These are phyloP conservation scores for Podospora tetraspora DNA, from an alignment of 495 filamentous ascomycete genomes.

Conservation along the genomic window DNA sequence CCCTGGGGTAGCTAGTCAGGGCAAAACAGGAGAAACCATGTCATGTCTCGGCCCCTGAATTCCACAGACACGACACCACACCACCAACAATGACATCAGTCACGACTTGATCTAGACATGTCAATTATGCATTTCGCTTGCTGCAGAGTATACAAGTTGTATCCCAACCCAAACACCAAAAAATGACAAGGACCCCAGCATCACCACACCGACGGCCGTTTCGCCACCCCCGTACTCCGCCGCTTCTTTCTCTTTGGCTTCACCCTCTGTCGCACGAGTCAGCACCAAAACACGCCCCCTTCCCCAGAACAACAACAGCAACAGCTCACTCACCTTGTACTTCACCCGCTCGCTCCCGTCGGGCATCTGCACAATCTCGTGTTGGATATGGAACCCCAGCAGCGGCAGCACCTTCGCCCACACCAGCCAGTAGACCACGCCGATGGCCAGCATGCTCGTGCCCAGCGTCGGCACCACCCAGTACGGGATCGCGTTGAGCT, in stretches of 20 bases:
- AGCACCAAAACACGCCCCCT: neutral
- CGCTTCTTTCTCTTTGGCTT: constrained; percentile 28
- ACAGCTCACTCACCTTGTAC: constrained; percentile 27
- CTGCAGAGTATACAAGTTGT: neutral
- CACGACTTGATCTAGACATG: neutral
- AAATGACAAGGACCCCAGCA: neutral
- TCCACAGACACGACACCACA: neutral
- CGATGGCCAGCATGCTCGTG: constrained; percentile 38
- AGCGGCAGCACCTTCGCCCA: constrained; percentile 42
- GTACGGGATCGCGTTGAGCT: constrained; percentile 33
- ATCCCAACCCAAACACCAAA: neutral
- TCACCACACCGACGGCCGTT: constrained; percentile 24
- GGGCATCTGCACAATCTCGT: constrained; percentile 37
- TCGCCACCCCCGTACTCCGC: constrained; percentile 11
- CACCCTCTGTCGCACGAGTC: constrained; percentile 19
- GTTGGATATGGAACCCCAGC: constrained; percentile 37
- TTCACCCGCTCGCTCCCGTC: constrained; percentile 38
- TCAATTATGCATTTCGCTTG: neutral
- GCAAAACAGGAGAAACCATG: neutral
- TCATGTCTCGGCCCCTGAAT: neutral
- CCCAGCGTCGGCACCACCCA: constrained; percentile 43
- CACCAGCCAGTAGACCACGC: constrained; percentile 41
- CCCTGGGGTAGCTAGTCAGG: neutral
- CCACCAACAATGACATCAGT: neutral
- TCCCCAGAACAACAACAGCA: neutral